phyloP scores from a whole-genome alignment of 1,139 yeast genomes.

The Yamadazyma friedrichii region DNA sequence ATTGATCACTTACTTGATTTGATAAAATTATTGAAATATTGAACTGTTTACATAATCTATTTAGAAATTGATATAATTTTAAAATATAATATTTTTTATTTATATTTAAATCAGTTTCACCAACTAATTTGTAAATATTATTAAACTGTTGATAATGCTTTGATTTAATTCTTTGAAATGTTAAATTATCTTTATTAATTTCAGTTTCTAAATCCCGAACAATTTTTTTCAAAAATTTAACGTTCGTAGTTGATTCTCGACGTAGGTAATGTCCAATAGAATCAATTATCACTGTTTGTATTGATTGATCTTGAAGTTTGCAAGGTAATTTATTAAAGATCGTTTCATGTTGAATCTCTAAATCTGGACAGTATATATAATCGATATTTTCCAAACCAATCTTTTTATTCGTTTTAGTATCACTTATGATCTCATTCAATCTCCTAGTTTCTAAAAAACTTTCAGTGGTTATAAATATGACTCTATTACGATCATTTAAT shows the following conservation, averaged over 20 bases:
- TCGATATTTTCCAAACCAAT: conserved; percentile 51
- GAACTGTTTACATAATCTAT: conserved; percentile 46
- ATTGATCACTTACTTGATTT: conserved; percentile 75
- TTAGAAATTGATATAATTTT: conserved; percentile 47
- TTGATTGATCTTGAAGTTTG: conserved; percentile 36
- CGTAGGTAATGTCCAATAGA: conserved; percentile 86
- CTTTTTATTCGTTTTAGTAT: conserved; percentile 14
- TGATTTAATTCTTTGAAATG: conserved; percentile 18
- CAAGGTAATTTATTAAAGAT: conserved; percentile 69
- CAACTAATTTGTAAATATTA: conserved; percentile 25
- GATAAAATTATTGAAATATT: conserved; percentile 67
- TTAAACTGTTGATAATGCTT: conserved; percentile 30
- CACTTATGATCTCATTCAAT: conserved; percentile 29
- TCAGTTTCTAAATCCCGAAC: conserved; percentile 23
- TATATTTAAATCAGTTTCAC: conserved; percentile 27
- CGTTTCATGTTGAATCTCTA: conserved; percentile 75
- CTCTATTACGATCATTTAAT: conserved; percentile 27
- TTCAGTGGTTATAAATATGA: conserved; percentile 77
- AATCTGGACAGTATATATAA: conserved; percentile 63
- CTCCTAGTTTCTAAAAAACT: conserved; percentile 66
- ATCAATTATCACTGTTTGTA: conserved; percentile 66
- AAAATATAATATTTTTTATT: conserved; percentile 44
- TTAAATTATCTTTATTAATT: conserved; percentile 14
- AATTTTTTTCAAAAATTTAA: conserved; percentile 23
- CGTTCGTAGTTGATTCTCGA: conserved; percentile 43